phyloP scores from a whole-genome alignment of 2,329 filamentous ascomycete species.

The Thyridium curvatum region DNA sequence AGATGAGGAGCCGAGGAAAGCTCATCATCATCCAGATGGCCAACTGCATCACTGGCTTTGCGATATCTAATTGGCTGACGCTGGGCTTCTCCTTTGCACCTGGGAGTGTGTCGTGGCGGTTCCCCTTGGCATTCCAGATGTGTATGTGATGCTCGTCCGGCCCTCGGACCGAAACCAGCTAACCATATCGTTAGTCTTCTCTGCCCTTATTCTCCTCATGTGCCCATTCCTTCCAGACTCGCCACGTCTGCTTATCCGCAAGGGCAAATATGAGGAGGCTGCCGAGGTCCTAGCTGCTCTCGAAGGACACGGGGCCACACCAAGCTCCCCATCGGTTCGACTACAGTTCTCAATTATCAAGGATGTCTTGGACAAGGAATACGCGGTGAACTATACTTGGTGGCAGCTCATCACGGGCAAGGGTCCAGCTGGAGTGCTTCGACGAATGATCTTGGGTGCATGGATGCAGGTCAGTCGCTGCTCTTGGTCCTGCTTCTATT shows the following conservation, averaged over 20 bases:
- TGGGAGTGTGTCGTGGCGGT: constrained; percentile 11
- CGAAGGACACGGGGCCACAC: constrained; percentile 19
- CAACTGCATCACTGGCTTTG: constrained; percentile 28
- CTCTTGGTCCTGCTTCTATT: constrained; percentile 22
- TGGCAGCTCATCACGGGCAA: constrained; percentile 32
- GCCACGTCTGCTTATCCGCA: constrained; percentile 13
- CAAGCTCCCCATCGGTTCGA: constrained; percentile 17
- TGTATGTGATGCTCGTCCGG: constrained; percentile 15
- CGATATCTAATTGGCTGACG: constrained; percentile 23
- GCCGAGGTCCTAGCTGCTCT: constrained; percentile 14
- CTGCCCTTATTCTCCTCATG: constrained; percentile 17
- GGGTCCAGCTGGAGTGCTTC: constrained; percentile 10
- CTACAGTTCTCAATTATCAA: constrained; percentile 26
- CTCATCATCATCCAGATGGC: constrained; percentile 19
- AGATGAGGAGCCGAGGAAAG: constrained; percentile 13
- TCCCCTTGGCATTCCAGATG: constrained; percentile 19
- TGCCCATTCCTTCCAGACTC: constrained; percentile 13
- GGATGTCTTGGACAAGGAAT: constrained; percentile 32
- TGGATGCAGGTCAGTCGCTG: constrained; percentile 29
- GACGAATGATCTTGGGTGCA: neutral
- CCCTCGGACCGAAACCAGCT: constrained; percentile 8
- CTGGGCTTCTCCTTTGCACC: constrained; percentile 11
- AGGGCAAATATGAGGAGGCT: constrained; percentile 11
- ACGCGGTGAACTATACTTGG: constrained; percentile 36
- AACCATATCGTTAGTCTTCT: constrained; percentile 22